Conservation (phyloP, 2,329 filamentous ascomycete species). For the Amylocarpus encephaloides region DNA sequence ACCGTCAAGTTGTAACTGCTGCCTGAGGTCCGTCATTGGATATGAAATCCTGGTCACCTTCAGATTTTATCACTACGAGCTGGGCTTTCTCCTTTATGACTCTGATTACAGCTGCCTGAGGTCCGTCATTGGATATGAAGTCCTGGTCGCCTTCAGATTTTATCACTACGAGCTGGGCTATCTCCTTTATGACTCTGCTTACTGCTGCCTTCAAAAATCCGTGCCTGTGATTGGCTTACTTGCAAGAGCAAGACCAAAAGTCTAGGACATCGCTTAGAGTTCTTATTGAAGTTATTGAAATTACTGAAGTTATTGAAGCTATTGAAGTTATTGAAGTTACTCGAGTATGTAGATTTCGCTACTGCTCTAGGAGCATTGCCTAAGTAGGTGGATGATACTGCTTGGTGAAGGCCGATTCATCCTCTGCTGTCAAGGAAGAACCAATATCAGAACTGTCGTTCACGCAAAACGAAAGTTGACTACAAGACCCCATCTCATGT, state of each 20-base stretch:
- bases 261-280: not conserved
- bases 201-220: slow-evolving; percentile 1
- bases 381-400: too few relatives aligned
- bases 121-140: slow-evolving; percentile 34
- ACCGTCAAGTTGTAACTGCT: too few relatives aligned
- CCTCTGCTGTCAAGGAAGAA: not conserved
- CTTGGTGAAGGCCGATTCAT: not conserved
- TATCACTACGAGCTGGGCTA: slow-evolving; percentile 4
- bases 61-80: not conserved
- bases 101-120: slow-evolving; percentile 24
- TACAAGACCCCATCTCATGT: not conserved
- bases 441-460: not conserved
- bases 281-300: too few relatives aligned
- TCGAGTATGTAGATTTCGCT: not conserved
- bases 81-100: slow-evolving; percentile 17
- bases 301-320: too few relatives aligned
- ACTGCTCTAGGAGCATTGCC: too few relatives aligned
- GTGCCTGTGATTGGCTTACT: not conserved
- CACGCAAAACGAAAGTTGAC: not conserved
- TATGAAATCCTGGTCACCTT: slow-evolving; percentile 1
- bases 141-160: not conserved
- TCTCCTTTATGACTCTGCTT: not conserved
- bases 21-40: slow-evolving; percentile 36
- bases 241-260: not conserved
- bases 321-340: not conserved